Evolutionary conservation across 2,329 filamentous ascomycete genomes (phyloP), one percentile per base, ranked within the genome.

Genomic region (Mycosphaerella sp.): DNA sequence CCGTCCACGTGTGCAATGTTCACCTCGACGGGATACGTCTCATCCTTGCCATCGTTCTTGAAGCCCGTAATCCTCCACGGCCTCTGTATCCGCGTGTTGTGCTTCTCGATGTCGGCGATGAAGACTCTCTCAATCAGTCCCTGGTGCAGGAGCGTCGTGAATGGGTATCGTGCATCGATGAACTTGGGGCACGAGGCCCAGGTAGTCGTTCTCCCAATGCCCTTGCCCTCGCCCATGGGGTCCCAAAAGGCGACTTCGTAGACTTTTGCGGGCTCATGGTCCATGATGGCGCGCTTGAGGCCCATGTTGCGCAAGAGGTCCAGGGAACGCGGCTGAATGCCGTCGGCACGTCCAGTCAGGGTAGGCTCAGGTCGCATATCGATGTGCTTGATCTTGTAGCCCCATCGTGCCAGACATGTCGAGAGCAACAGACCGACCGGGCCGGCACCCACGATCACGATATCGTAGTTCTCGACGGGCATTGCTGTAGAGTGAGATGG

Each of bases 301-400:
- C 88, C 89, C 85, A 95, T 89, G 67, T 95, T 95, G 49, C 87
- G 83, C 45, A 95, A 77, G 12, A 95, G 80, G 64, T 95, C 90
- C 23, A 95, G 78, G 0, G 90, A 95, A 39, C 91, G 84, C 38
- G 90, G 90, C 73, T 95, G 90, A 54, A 96, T 95, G 58, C 89
- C 90, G 72, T 95, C 90, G 53, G 90, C 91, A 60, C 90, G 87
- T 50, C 90, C 90, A 17, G 89, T 95, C 2, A 82, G 76, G 10
- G 90, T 95, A 12, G 90, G 90, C 66, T 92, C 87, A 2, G 89
- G 78, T 55, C 90, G 81, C 73, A 95, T 95, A 74, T 95, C 91
- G 67, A 95, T 89, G 73, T 95, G 89, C 77, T 92, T 95, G 72
- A 96, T 89, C 70, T 83, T 89, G 78, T 95, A 96, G 17, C 91